Conservation (phyloP, 1,284 basidiomycete species). For the Trichosporon sp. region DNA sequence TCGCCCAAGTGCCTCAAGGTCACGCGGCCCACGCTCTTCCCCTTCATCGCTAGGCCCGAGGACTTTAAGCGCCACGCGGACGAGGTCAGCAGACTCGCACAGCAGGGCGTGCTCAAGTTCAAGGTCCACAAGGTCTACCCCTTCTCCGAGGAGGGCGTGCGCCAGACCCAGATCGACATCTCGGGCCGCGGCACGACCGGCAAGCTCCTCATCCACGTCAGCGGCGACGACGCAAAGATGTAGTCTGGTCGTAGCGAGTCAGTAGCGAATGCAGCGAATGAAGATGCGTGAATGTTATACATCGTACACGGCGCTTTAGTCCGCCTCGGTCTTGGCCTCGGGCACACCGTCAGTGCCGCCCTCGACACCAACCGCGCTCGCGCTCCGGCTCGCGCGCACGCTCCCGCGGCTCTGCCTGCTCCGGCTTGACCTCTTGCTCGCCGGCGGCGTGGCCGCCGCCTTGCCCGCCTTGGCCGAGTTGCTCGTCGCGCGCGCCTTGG, state of each 20-base stretch:
- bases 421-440: background rate
- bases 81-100: slow-evolving; percentile 64
- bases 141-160: slow-evolving; percentile 75
- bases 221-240: background rate
- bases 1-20: slow-evolving; percentile 78
- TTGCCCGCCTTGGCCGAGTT: background rate
- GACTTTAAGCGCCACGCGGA: slow-evolving; percentile 65
- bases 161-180: slow-evolving; percentile 74
- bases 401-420: background rate
- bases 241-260: background rate
- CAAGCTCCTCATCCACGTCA: slow-evolving; percentile 71
- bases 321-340: background rate
- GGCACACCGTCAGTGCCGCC: background rate
- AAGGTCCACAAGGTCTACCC: slow-evolving; percentile 72
- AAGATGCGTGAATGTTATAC: background rate
- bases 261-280: background rate
- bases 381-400: background rate
- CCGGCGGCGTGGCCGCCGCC: background rate
- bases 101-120: slow-evolving; percentile 61
- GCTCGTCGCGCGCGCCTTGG: background rate
- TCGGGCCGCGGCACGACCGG: slow-evolving; percentile 72
- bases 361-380: background rate
- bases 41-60: slow-evolving; percentile 66
- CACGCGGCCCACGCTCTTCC: slow-evolving; percentile 58
- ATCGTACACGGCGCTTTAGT: background rate